Conservation (phyloP, 257 asterid genomes). For the Lavandula angustifolia region DNA sequence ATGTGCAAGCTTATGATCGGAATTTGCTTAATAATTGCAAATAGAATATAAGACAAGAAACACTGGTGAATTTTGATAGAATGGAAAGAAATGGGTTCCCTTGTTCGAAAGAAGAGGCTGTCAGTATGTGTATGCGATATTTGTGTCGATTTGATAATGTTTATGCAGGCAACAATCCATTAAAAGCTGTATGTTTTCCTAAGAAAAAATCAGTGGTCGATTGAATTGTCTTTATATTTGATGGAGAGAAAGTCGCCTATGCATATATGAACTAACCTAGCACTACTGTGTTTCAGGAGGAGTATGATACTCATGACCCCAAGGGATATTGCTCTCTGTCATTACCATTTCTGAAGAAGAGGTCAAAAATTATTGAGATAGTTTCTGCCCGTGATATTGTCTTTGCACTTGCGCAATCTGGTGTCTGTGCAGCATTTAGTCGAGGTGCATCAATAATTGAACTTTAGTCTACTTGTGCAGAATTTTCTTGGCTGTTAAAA, state of each 20-base stretch:
- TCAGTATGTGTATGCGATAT: too few species aligned
- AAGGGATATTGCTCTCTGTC: constrained; percentile 69
- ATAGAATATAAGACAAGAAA: too few species aligned
- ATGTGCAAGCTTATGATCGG: background rate
- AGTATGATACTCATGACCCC: constrained; percentile 97
- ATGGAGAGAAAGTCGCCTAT: constrained; percentile 4
- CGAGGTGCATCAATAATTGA: constrained; percentile 55
- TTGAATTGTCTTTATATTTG: background rate
- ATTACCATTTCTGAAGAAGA: constrained; percentile 84
- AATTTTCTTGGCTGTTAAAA: constrained; percentile 12
- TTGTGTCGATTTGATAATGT: background rate
- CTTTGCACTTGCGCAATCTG: constrained; percentile 98
- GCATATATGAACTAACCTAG: constrained; percentile 24
- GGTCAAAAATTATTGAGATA: constrained; percentile 93
- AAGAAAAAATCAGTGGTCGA: background rate
- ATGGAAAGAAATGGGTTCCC: too few species aligned
- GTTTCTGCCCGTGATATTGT: constrained; percentile 99
- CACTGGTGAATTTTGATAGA: too few species aligned
- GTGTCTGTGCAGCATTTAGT: constrained; percentile 98
- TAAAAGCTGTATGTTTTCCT: background rate
- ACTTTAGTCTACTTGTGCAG: background rate
- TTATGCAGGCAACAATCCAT: constrained; percentile 2
- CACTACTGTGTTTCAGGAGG: constrained; percentile 62
- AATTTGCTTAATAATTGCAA: background rate
- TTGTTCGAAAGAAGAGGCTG: too few species aligned